Base-by-base conservation (phyloP, 2,329 filamentous ascomycete species). In the Botryotinia calthae region DNA sequence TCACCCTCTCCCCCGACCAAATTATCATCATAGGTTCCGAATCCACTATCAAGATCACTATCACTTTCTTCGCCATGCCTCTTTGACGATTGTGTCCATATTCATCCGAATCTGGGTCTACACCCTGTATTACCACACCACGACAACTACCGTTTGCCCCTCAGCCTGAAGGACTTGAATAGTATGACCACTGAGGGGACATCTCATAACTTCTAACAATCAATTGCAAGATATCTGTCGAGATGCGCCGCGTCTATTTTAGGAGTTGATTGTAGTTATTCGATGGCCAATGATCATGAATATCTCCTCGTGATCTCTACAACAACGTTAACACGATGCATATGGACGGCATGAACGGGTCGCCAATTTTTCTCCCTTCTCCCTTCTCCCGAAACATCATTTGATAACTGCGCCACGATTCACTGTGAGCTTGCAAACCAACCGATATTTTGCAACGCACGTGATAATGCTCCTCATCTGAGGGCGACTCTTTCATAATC, bases 31-130 rank as follows among this genome's bases (percentile, higher is more conserved):
- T 61, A 61, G 4, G 54, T 69, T 12, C 66, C 66, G 18, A 69
- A 61, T 22, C 54, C 66, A n/a, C 54, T n/a, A 46, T 61, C 66
- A 10, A 61, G 28, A 48, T 69, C 66, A 48, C 66, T 61, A 10
- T 56, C 65, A 56, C 40, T 22, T 31, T 67, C 65, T 20, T 48
- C 40, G 10, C 58, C 37, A 37, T 37, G 9, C 42, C 4, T 10
- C 12, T 42, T n/a, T n/a, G 14, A 9, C 31, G 31, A 59, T 59
- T 20, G 40, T 59, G 10, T 22, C 12, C 34, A 25, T 40, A 18
- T 25, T 61, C 58, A 62, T 62, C 59, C 16, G 9, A 44, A 2
- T 34, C 65, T 25, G 37, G 22, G 3, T 37, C 37, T 37, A 14
- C 25, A 14, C 22, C 46, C 46, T 51, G 46, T 14, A 51, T 51